phyloP scores from a whole-genome alignment of 2,329 filamentous ascomycete species.

The Xylaria sp. region DNA sequence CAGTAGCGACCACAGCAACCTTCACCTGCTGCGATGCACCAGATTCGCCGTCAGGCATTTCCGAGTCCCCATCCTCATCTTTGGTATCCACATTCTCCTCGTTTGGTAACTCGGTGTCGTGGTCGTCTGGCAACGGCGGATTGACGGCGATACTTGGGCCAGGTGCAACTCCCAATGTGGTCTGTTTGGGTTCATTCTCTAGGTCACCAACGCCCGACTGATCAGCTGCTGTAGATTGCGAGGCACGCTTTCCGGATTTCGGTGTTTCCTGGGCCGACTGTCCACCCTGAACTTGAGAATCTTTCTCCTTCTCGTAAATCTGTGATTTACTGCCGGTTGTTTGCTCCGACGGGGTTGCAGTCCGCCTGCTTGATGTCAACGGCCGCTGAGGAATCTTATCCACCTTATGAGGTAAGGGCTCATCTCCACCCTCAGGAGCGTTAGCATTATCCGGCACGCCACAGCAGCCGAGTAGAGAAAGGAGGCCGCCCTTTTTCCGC shows the following conservation, averaged over 20 bases:
- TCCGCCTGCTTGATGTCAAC: constrained; percentile 65
- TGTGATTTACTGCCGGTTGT: constrained; percentile 55
- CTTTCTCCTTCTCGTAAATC: constrained; percentile 62
- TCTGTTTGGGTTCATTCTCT: constrained; percentile 61
- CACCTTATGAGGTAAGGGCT: constrained; percentile 67
- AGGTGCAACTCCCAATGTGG: constrained; percentile 51
- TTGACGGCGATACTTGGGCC: constrained; percentile 57
- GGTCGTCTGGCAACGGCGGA: constrained; percentile 51
- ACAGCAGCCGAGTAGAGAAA: constrained; percentile 75
- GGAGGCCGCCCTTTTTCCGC: constrained; percentile 66
- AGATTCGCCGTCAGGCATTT: constrained; percentile 73
- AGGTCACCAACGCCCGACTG: constrained; percentile 56
- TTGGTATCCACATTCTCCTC: constrained; percentile 52
- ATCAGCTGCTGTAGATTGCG: constrained; percentile 60
- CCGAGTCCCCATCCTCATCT: constrained; percentile 69
- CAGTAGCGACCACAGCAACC: constrained; percentile 54
- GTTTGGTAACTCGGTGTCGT: constrained; percentile 52
- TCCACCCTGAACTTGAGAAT: constrained; percentile 47
- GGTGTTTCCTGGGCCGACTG: constrained; percentile 49
- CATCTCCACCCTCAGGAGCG: constrained; percentile 62
- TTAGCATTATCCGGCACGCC: constrained; percentile 70
- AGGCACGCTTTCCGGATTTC: constrained; percentile 58
- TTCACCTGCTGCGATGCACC: constrained; percentile 55
- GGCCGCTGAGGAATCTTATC: constrained; percentile 67
- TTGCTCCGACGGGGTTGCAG: constrained; percentile 64